These are phyloP conservation scores for Hypomontagnella monticulosa DNA, from an alignment of 495 filamentous ascomycete genomes.

Conservation along the genomic window DNA sequence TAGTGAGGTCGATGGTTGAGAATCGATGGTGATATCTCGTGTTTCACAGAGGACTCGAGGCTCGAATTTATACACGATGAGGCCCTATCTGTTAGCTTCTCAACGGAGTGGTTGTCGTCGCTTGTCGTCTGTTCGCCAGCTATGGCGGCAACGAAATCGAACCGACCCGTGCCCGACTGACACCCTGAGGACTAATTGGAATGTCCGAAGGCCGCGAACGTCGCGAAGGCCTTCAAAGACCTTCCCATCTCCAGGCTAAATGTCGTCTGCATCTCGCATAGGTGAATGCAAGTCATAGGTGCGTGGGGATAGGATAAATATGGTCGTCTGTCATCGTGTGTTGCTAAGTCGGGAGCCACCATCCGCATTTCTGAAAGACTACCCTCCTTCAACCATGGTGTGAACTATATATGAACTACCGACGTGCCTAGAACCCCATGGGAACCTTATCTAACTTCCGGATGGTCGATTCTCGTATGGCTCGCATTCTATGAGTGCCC, in stretches of 20 bases:
- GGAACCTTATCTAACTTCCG: no score
- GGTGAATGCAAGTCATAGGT: no score
- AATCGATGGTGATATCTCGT: background rate
- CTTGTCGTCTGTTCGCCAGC: no score
- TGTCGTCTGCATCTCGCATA: background rate
- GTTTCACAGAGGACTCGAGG: background rate
- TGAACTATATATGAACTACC: conserved; percentile 1
- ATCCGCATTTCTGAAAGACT: background rate
- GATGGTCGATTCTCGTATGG: no score
- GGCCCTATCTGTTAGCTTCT: background rate
- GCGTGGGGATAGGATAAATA: conserved; percentile 2
- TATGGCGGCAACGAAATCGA: background rate
- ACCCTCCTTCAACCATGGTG: background rate
- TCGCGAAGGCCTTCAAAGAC: no score
- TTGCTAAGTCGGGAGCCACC: conserved; percentile 10
- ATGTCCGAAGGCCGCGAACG: background rate
- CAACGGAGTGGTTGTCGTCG: background rate
- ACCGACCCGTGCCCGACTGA: background rate
- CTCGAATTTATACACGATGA: conserved; percentile 6
- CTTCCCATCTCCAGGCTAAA: conserved; percentile 13
- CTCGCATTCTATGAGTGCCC: no score
- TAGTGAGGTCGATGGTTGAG: background rate
- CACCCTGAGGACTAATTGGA: background rate
- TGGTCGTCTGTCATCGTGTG: background rate
- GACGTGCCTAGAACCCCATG: conserved; percentile 6